Evolutionary conservation across 768 basidiomycete genomes (phyloP), one percentile per base, ranked within the genome.

Genomic region (Steccherinum ochraceum): DNA sequence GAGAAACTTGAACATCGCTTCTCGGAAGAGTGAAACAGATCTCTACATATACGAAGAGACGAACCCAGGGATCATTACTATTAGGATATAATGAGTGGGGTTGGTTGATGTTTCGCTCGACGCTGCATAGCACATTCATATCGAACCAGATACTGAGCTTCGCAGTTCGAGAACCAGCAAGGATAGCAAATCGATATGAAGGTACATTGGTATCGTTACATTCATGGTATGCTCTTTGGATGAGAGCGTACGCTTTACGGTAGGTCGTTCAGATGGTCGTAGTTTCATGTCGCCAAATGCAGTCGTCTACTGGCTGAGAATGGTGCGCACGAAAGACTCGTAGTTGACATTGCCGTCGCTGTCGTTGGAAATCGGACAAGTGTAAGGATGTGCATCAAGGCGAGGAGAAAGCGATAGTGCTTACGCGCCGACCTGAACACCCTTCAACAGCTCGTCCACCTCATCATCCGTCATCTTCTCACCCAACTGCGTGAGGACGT

Each of bases 381-480:
- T 24, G 40, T 51, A 52, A 50, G 43, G 51, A n/a, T n/a, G n/a
- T n/a, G n/a, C n/a, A n/a, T n/a, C n/a, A n/a, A n/a, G 13, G 19
- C 44, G 59, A 46, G 45, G 5, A 16, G 43, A 19, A 26, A 18
- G 43, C 13, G 40, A 21, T 13, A 43, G 40, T 2, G 82, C 84
- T 73, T 63, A 92, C 87, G 80, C 74, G 68, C 88, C 89, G 51
- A 96, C 83, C 69, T 94, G 91, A 26, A 94, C 91, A 23, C 93
- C 93, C 70, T 97, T 97, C 60, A 99, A 75, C 59, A 99, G 75
- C 69, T 99, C 96, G 64, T 98, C 95, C 18, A 97, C 96, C 72
- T 98, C 96, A 57, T 93, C 91, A 64, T 98, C 93, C 5, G 84
- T 67, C 92, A 99, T 94, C 76, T 97, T 97, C 78, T 99, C 96